Percentiles rank a stretch among this genome's conserved stretches.
Evolutionary conservation across 78 protist genomes (phyloP).

Genomic region (Anaeramoeba flamelloides): DNA sequence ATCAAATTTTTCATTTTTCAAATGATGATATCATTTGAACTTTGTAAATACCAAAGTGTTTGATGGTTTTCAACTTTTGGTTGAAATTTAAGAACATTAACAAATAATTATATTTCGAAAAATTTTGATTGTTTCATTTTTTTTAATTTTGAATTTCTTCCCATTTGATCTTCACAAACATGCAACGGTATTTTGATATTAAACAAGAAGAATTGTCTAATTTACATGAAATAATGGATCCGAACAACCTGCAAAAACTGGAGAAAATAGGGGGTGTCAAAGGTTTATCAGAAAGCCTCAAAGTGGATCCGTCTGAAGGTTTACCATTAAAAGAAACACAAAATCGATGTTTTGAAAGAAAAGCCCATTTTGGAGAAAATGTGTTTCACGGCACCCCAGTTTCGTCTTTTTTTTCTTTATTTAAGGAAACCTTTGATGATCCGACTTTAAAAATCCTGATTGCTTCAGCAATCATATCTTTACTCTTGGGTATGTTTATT

Average conservation of each 20-base stretch:
- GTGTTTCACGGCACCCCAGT: neutral
- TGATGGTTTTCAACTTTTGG: too few relatives aligned
- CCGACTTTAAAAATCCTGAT: neutral
- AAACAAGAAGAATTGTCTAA: neutral
- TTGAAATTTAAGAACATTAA: too few relatives aligned
- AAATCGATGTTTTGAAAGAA: neutral
- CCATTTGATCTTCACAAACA: too few relatives aligned
- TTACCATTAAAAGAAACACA: neutral
- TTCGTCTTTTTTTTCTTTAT: neutral
- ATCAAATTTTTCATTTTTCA: too few relatives aligned
- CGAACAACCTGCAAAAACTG: neutral
- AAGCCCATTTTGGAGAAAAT: neutral
- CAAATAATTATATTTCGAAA: too few relatives aligned
- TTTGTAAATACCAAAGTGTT: too few relatives aligned
- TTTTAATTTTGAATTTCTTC: too few relatives aligned
- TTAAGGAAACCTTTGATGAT: neutral
- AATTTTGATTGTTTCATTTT: too few relatives aligned
- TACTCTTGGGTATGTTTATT: neutral
- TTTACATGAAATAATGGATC: neutral
- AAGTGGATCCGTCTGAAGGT: neutral
- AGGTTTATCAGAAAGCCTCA: neutral
- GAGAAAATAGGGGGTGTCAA: neutral
- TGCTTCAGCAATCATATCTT: neutral
- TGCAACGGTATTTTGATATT: too few relatives aligned
- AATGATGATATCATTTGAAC: too few relatives aligned